Percentiles rank a stretch among this genome's conserved stretches.
These are phyloP conservation scores for Trichophaea hybrida DNA, from an alignment of 2,329 filamentous ascomycete genomes.

Conservation along the genomic window DNA sequence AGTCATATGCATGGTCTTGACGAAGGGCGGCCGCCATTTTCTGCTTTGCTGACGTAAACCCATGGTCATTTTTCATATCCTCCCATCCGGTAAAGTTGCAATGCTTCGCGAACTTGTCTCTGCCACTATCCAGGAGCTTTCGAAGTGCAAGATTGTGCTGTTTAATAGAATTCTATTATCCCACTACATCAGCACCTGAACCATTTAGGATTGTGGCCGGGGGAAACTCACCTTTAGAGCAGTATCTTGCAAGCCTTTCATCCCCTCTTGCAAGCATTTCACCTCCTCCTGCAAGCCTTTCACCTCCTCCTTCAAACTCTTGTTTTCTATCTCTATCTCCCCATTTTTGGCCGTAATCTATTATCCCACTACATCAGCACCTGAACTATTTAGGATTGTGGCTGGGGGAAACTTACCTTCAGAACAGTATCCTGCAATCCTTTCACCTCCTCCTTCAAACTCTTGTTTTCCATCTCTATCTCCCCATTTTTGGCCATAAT, in stretches of 20 bases:
- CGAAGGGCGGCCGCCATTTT: no score
- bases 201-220: not conserved
- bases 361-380: not conserved
- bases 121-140: no score
- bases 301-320: not conserved
- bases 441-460: not conserved
- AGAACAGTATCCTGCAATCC: not conserved
- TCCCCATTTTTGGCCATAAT: not conserved
- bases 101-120: no score
- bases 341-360: not conserved
- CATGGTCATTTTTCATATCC: no score
- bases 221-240: not conserved
- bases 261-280: not conserved
- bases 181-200: not conserved
- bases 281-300: not conserved
- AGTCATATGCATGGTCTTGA: no score
- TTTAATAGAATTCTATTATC: not conserved
- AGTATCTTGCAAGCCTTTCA: not conserved
- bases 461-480: not conserved
- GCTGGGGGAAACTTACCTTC: not conserved
- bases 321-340: not conserved
- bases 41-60: no score
- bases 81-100: no score
- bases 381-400: not conserved
- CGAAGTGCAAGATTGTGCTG: no score